Conservation (phyloP, 208 protist genomes). For the Paratrypanosoma confusum region DNA sequence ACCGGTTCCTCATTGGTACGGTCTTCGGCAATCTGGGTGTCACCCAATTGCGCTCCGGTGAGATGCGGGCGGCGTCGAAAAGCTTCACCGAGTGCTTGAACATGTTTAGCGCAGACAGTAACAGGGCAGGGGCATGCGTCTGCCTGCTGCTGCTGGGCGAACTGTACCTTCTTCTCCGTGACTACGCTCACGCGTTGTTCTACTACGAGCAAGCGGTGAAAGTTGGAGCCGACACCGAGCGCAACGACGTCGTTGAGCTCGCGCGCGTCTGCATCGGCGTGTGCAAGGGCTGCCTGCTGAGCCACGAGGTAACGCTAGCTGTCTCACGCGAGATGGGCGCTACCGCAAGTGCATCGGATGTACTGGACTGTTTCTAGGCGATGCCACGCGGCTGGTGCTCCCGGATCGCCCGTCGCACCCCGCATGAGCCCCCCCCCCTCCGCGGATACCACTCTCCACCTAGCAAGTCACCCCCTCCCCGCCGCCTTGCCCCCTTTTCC, state of each 20-base stretch:
- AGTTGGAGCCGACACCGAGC: slow-evolving; percentile 63
- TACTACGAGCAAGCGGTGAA: slow-evolving; percentile 84
- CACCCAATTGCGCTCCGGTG: slow-evolving; percentile 53
- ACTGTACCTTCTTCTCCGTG: slow-evolving; percentile 73
- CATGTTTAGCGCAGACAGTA: slow-evolving; percentile 64
- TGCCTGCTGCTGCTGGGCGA: slow-evolving; percentile 80
- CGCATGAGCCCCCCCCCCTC: no score
- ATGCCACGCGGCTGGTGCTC: no score
- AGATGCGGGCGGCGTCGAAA: slow-evolving; percentile 66
- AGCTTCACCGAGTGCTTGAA: slow-evolving; percentile 76
- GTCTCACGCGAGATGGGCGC: no score
- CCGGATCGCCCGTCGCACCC: no score
- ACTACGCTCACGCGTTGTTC: slow-evolving; percentile 77
- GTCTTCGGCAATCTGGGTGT: slow-evolving; percentile 74
- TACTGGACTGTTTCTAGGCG: no score
- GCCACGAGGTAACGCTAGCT: no score
- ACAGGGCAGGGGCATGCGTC: slow-evolving; percentile 72
- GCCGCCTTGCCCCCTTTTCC: no score
- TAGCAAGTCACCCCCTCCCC: no score
- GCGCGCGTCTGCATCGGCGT: slow-evolving; percentile 78
- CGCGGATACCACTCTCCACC: no score
- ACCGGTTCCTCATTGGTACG: slow-evolving; percentile 68
- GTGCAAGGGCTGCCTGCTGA: no score
- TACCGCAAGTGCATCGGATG: no score
- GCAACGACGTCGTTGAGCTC: slow-evolving; percentile 54